Conservation (phyloP, 179 eudicot species). For the Nepenthes alata region DNA sequence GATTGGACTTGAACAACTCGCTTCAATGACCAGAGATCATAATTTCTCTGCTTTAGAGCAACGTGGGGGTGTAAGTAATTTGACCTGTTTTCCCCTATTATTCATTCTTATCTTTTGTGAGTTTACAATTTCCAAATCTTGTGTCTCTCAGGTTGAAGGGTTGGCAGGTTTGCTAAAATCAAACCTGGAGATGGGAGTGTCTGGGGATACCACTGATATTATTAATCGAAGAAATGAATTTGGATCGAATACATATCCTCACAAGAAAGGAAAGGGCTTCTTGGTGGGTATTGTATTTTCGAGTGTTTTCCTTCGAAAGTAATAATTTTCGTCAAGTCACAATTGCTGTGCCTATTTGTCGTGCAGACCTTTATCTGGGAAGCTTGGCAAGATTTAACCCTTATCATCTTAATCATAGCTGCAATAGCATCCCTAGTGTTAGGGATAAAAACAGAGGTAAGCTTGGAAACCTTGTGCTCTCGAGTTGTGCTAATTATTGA, state of each 20-base stretch:
- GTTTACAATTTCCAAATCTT: not conserved
- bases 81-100: not conserved
- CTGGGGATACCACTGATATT: conserved; percentile 45
- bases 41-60: conserved; percentile 46
- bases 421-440: conserved; percentile 60
- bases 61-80: conserved; percentile 36
- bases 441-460: conserved; percentile 81
- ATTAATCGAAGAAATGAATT: conserved; percentile 48
- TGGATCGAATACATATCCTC: conserved; percentile 85
- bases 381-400: conserved; percentile 80
- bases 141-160: conserved; percentile 41
- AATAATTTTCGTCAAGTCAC: not conserved
- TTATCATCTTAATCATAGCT: conserved; percentile 73
- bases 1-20: conserved; percentile 61
- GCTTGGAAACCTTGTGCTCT: not conserved
- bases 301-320: not conserved
- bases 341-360: not conserved
- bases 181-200: conserved; percentile 46
- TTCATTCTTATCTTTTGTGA: not conserved
- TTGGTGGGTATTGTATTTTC: conserved; percentile 31
- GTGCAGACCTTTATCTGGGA: conserved; percentile 85
- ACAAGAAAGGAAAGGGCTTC: conserved; percentile 64
- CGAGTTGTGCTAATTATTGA: too few species aligned
- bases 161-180: conserved; percentile 50
- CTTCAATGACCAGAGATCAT: conserved; percentile 64